phyloP scores from a whole-genome alignment of 1,139 yeast species.

The Pneumocystis murina region DNA sequence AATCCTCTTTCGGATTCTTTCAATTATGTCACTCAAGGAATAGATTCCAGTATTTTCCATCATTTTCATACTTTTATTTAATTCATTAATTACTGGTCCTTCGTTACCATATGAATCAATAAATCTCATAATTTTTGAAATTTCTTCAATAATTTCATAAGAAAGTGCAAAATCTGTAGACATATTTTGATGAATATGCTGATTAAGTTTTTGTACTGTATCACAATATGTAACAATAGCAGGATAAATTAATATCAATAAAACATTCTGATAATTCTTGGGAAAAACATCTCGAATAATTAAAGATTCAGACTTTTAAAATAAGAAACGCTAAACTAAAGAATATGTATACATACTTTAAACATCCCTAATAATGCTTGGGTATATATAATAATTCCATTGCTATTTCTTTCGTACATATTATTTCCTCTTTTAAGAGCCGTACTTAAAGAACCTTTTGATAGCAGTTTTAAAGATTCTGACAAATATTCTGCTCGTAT shows the following conservation, averaged over 20 bases:
- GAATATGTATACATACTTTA: background rate
- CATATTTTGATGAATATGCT: constrained; percentile 5
- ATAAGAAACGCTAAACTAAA: background rate
- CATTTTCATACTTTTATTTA: constrained; percentile 1
- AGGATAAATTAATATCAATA: constrained; percentile 2
- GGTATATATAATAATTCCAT: constrained; percentile 11
- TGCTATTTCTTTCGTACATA: constrained; percentile 8
- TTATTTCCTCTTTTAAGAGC: constrained; percentile 6
- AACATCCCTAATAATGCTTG: constrained; percentile 9
- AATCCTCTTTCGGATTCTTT: constrained; percentile 4
- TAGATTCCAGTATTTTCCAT: constrained; percentile 3
- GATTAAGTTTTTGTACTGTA: constrained; percentile 6
- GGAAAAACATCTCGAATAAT: constrained; percentile 6
- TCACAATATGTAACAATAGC: constrained; percentile 5
- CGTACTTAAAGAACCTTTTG: constrained; percentile 8
- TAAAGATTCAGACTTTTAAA: constrained; percentile 2
- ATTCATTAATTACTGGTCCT: constrained; percentile 6
- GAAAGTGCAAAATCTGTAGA: constrained; percentile 8
- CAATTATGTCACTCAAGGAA: constrained; percentile 7
- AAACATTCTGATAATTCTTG: constrained; percentile 4
- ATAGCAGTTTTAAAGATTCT: constrained; percentile 6
- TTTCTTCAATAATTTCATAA: constrained; percentile 8
- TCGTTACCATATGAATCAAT: constrained; percentile 2
- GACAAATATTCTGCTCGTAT: constrained; percentile 6
- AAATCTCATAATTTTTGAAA: background rate